These are phyloP conservation scores for Naganishia onofrii DNA, from an alignment of 768 basidiomycete species.

Conservation along the genomic window DNA sequence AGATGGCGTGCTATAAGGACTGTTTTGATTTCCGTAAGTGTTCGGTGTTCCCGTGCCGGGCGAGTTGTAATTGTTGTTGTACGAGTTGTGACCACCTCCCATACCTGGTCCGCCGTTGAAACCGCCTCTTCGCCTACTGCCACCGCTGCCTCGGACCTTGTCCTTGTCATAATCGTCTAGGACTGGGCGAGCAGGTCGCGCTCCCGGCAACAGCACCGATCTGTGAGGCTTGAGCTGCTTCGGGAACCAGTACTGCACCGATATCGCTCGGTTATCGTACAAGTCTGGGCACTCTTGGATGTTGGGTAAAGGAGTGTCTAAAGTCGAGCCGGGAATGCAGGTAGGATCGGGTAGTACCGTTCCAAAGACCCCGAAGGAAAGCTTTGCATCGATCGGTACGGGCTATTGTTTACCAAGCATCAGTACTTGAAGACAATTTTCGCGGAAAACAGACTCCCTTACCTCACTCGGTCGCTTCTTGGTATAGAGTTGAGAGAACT, in stretches of 20 bases:
- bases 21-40: constrained; percentile 35
- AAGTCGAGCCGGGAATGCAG: constrained; percentile 88
- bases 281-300: constrained; percentile 70
- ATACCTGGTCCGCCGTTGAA: constrained; percentile 34
- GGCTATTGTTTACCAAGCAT: constrained; percentile 59
- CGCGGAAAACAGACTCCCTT: constrained; percentile 41
- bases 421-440: constrained; percentile 22
- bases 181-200: constrained; percentile 60
- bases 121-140: constrained; percentile 34
- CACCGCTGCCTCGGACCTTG: constrained; percentile 38
- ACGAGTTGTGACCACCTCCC: constrained; percentile 38
- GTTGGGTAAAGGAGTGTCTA: constrained; percentile 67
- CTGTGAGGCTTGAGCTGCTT: constrained; percentile 79
- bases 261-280: constrained; percentile 78
- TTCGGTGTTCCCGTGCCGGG: constrained; percentile 27
- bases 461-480: constrained; percentile 80
- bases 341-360: constrained; percentile 76
- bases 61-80: constrained; percentile 43
- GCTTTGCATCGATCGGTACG: constrained; percentile 64
- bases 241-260: constrained; percentile 84
- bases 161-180: constrained; percentile 60
- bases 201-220: constrained; percentile 75
- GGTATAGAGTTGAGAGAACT: constrained; percentile 82
- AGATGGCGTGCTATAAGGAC: constrained; percentile 22
- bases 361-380: constrained; percentile 78